Base-by-base conservation (phyloP, 2,329 filamentous ascomycete genomes). In the Periconia digitata region DNA sequence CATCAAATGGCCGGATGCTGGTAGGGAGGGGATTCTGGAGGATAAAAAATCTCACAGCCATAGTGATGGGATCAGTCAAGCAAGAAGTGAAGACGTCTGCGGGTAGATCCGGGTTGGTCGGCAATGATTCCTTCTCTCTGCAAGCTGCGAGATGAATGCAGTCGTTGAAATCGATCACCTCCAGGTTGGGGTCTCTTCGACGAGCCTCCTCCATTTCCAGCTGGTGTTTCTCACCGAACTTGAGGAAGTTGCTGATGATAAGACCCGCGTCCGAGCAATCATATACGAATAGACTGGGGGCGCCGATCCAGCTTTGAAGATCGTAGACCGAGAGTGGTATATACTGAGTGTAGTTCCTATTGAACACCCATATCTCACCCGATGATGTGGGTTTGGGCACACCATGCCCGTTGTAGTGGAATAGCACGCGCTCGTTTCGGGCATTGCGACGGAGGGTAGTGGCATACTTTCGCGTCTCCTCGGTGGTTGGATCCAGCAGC, bases 301-400 rank as follows among this genome's bases (percentile, higher is more conserved):
- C 92, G 53, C 92, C 91, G 7, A 99, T 83, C 94, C 94, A 99
- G 49, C 89, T 87, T 72, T 97, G 92, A 38, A 99, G 76, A 67
- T 99, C 94, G 64, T 95, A 96, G 8, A 99, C 77, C 1, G 92
- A 96, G 37, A 99, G 89, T 0, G 94, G 94, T 36, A 99, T 99
- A 68, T 99, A 99, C 72, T 99, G 94, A 0, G 94, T 99, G 69
- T 96, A 99, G 59, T 90, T 97, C 61, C 94, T 92, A 73, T 99
- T 99, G 72, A 99, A 99, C 5, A 97, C 95, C 94, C 94, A 99
- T 17, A 99, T 95, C 71, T 99, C 94, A 13, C 94, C 94, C 4
- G 92, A 96, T 3, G 89, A 85, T 0, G 94, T 99, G 3, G 94
- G 94, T 64, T 96, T 90, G 1, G 94, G 94, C 10, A 99, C 94